phyloP scores from a whole-genome alignment of 495 filamentous ascomycete species.

The Penicillium subrubescens region DNA sequence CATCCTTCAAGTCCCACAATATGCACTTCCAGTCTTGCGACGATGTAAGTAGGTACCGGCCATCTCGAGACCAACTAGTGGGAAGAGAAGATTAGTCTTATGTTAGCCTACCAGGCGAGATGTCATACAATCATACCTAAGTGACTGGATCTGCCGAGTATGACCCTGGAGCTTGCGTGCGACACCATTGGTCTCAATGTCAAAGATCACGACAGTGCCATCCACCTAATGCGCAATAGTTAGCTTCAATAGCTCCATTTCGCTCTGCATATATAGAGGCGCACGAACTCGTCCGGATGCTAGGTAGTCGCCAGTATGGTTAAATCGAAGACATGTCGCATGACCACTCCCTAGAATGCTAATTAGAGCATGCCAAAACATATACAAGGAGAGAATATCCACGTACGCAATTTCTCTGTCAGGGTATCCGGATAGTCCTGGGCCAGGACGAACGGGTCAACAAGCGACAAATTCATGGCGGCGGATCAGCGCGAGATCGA shows the following conservation, averaged over 20 bases:
- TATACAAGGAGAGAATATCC: neutral
- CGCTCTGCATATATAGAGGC: neutral
- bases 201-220: constrained; percentile 93
- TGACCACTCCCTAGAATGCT: constrained; percentile 57
- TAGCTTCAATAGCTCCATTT: neutral
- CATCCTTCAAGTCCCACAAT: constrained; percentile 87
- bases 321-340: constrained; percentile 80
- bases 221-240: constrained; percentile 58
- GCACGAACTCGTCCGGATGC: constrained; percentile 79
- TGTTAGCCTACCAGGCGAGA: neutral
- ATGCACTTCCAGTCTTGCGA: constrained; percentile 95
- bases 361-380: neutral
- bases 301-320: constrained; percentile 88
- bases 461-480: constrained; percentile 75
- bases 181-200: constrained; percentile 93
- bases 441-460: constrained; percentile 81
- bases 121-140: constrained; percentile 50
- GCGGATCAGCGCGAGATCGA: constrained; percentile 1
- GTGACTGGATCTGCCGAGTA: constrained; percentile 82
- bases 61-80: constrained; percentile 84
- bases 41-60: constrained; percentile 90
- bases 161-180: constrained; percentile 92
- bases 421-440: constrained; percentile 94
- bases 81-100: constrained; percentile 10
- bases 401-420: constrained; percentile 76